Evolutionary conservation across 1,139 yeast genomes (phyloP).

Genomic region (Debaryomycetaceae sp.): DNA sequence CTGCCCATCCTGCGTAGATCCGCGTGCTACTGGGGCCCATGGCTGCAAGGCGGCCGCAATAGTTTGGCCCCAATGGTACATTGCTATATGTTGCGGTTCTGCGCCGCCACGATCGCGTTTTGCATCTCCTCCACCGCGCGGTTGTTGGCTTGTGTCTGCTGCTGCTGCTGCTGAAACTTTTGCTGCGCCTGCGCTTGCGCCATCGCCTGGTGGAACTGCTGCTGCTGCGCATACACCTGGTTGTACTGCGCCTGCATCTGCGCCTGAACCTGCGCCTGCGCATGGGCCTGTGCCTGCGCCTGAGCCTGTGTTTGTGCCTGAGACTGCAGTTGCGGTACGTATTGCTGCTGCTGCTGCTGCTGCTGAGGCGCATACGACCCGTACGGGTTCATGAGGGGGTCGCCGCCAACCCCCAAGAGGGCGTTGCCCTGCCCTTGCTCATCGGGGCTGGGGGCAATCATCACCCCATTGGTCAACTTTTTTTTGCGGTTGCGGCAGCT

Average conservation of each 20-base stretch:
- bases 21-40: slow-evolving; percentile 1
- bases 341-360: slow-evolving; percentile 9
- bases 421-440: slow-evolving; percentile 2
- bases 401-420: neutral
- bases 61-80: neutral
- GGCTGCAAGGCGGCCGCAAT: no score
- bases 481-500: slow-evolving; percentile 52
- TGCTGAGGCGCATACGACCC: slow-evolving; percentile 1
- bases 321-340: slow-evolving; percentile 10
- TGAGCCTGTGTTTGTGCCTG: slow-evolving; percentile 27
- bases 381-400: slow-evolving; percentile 6
- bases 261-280: slow-evolving; percentile 8
- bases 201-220: slow-evolving; percentile 9
- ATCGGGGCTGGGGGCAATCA: slow-evolving; percentile 2
- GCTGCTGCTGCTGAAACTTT: slow-evolving; percentile 9
- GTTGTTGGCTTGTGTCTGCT: slow-evolving; percentile 9
- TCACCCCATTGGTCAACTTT: slow-evolving; percentile 17
- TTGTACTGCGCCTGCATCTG: slow-evolving; percentile 10
- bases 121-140: slow-evolving; percentile 12
- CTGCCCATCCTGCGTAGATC: slow-evolving; percentile 1
- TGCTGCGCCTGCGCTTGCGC: slow-evolving; percentile 11
- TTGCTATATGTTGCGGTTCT: slow-evolving; percentile 11
- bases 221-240: slow-evolving; percentile 9
- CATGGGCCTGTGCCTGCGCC: slow-evolving; percentile 8
- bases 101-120: slow-evolving; percentile 14